Base-by-base conservation (phyloP, 352 stramenopile genomes). In the Blastocystis sp. region DNA sequence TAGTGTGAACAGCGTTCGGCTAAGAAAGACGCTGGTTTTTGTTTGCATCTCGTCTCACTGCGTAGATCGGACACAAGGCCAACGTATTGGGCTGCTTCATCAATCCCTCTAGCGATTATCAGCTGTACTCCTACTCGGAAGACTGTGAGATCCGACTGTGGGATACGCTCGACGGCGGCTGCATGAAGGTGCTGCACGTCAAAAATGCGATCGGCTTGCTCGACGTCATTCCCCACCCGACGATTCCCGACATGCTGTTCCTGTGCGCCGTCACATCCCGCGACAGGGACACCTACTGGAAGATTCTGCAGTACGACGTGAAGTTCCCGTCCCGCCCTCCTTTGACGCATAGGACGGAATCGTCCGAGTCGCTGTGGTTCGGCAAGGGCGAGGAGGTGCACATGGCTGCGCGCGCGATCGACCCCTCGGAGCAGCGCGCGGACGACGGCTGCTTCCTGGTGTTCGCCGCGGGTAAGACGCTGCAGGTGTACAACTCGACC, bases 121-220 rank as follows among this genome's bases (percentile, higher is more conserved):
- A 87, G 40, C 64, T 87, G 14, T 79, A 76, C 38, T 76, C 76
- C 11, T 87, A 62, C 38, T 76, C 52, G 7, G 1, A 43, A n/a
- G 76, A 78, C 70, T 42, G 76, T 10, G 64, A 57, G 43, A 76
- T 87, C 38, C 76, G 76, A 34, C 24, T 87, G 9, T 87, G 76
- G 76, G 76, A 87, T 68, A 74, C 43, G 10, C 52, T 71, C n/a
- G 76, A 87, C 38, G 42, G 59, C 17, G 64, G 64, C 3, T 87
- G 76, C 48, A 14, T 87, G 42, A 70, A 87, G 42, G 64, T 54
- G 19, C 11, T 87, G 9, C 24, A 19, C 21, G 63, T 79, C 43
- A 21, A 79, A 10, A 45, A 45, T 14, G 21, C 2, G 14, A 9
- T 42, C 10, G 43, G 11, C 9, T 40, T 79, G 21, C n/a, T 21